A percentile compares a stretch with the other conserved stretches of the same genome.
phyloP scores from a whole-genome alignment of 257 asterid genomes.

The Knoxia roxburghii region DNA sequence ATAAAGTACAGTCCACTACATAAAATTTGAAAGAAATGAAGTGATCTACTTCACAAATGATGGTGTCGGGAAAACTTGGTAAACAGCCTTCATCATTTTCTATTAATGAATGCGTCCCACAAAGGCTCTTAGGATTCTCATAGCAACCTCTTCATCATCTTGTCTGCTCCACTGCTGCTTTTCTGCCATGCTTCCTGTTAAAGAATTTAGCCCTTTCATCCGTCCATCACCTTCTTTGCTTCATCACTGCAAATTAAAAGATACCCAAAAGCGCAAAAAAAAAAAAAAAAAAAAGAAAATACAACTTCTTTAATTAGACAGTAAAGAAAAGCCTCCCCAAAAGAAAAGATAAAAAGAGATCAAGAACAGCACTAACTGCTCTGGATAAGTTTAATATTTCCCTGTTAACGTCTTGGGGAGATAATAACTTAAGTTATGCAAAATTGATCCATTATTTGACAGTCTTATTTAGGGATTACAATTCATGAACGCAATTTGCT shows the following conservation, averaged over 20 bases:
- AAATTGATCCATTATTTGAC: background rate
- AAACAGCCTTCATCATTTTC: constrained; percentile 1
- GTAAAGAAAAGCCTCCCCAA: too few species aligned
- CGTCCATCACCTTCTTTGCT: too few species aligned
- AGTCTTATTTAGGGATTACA: too few species aligned
- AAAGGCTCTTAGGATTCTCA: constrained; percentile 15
- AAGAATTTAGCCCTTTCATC: constrained; percentile 3
- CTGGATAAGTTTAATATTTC: background rate
- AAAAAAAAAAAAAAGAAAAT: background rate
- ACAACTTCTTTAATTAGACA: too few species aligned
- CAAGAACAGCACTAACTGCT: background rate
- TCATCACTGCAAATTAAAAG: background rate
- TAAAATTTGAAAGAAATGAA: background rate
- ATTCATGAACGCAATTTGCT: background rate
- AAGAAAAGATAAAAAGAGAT: background rate
- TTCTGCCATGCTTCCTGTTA: constrained; percentile 10
- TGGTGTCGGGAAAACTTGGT: constrained; percentile 14
- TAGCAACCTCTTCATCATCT: constrained; percentile 9
- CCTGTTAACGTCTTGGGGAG: too few species aligned
- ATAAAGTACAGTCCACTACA: background rate
- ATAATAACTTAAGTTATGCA: too few species aligned
- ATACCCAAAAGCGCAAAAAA: background rate
- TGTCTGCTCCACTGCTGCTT: constrained; percentile 16
- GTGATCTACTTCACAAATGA: constrained; percentile 5
- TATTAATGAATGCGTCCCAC: constrained; percentile 8